These are phyloP conservation scores for Debaryomycetaceae sp. DNA, from an alignment of 1,139 yeast species.

Conservation along the genomic window DNA sequence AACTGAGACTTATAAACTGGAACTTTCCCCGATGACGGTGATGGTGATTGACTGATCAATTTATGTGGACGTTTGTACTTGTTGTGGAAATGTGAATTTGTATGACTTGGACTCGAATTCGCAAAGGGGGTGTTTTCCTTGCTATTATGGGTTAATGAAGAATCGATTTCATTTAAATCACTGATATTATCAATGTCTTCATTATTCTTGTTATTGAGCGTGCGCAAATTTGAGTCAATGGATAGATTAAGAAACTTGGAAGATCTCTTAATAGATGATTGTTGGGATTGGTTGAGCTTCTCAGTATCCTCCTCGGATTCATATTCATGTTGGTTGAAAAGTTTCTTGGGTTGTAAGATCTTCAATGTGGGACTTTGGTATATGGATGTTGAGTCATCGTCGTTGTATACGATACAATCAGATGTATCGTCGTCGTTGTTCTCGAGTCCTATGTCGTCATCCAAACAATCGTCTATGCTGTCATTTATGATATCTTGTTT, in stretches of 20 bases:
- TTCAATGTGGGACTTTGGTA: constrained; percentile 12
- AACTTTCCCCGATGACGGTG: constrained; percentile 29
- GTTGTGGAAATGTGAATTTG: constrained; percentile 19
- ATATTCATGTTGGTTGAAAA: constrained; percentile 2
- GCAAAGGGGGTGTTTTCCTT: constrained; percentile 19
- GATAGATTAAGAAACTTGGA: constrained; percentile 46
- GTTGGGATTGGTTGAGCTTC: constrained; percentile 3
- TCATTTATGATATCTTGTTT: constrained; percentile 29
- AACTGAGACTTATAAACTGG: constrained; percentile 6
- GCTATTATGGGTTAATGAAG: constrained; percentile 12
- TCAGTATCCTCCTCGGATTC: constrained; percentile 3
- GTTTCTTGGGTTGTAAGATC: constrained; percentile 2
- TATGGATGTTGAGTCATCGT: constrained; percentile 17
- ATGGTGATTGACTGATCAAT: constrained; percentile 44
- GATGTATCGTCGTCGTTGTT: constrained; percentile 7
- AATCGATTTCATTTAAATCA: constrained; percentile 29
- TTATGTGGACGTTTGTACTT: constrained; percentile 49
- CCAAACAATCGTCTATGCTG: constrained; percentile 21
- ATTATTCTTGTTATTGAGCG: constrained; percentile 1
- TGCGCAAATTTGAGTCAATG: constrained; percentile 27
- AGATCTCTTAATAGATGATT: constrained; percentile 39
- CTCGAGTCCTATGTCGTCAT: constrained; percentile 6
- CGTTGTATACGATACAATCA: constrained; percentile 11
- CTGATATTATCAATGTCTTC: constrained; percentile 24
- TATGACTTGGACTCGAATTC: constrained; percentile 13